Percentiles rank a stretch among this genome's conserved stretches.
These are phyloP conservation scores for Cnidoscolus chayamansa DNA, from an alignment of 441 rosid genomes.

Conservation along the genomic window DNA sequence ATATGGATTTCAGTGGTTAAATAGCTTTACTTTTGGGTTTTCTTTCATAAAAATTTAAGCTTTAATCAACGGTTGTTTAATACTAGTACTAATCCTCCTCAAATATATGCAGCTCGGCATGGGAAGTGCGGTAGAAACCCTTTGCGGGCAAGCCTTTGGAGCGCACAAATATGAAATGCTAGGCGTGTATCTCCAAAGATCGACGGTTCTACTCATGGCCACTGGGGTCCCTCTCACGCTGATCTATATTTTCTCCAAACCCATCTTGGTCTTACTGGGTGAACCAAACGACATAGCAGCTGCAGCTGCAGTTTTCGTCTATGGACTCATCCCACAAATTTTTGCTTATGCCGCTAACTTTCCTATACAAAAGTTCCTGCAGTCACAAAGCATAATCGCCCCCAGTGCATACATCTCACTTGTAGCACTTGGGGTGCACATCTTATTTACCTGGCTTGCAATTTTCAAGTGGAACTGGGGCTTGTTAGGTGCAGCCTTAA, in stretches of 20 bases:
- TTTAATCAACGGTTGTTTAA: too few relatives aligned
- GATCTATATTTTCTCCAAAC: slow-evolving; percentile 47
- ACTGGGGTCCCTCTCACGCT: slow-evolving; percentile 46
- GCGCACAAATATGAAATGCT: slow-evolving; percentile 51
- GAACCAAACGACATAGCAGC: slow-evolving; percentile 50
- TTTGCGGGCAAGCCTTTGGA: slow-evolving; percentile 74
- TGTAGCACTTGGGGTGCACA: slow-evolving; percentile 42
- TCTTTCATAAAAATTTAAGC: too few relatives aligned
- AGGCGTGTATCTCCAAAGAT: slow-evolving; percentile 59
- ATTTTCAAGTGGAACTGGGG: slow-evolving; percentile 38
- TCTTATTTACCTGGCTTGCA: slow-evolving; percentile 28
- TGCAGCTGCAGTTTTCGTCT: slow-evolving; percentile 45
- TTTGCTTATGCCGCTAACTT: slow-evolving; percentile 66
- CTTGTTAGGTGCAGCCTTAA: slow-evolving; percentile 39
- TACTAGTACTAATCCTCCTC: too few relatives aligned
- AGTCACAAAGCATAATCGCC: slow-evolving; percentile 55
- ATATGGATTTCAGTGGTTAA: too few relatives aligned
- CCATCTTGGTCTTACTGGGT: slow-evolving; percentile 46
- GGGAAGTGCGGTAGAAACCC: slow-evolving; percentile 81
- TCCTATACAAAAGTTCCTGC: slow-evolving; percentile 73
- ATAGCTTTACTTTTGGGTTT: too few relatives aligned
- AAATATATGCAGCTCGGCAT: slow-evolving; percentile 48
- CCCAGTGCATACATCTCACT: slow-evolving; percentile 64
- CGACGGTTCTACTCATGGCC: slow-evolving; percentile 46
- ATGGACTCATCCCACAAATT: slow-evolving; percentile 63